Evolutionary conservation across 352 stramenopile species (phyloP), one percentile per base, ranked within the genome.

Genomic region (Globisporangium yorkense): DNA sequence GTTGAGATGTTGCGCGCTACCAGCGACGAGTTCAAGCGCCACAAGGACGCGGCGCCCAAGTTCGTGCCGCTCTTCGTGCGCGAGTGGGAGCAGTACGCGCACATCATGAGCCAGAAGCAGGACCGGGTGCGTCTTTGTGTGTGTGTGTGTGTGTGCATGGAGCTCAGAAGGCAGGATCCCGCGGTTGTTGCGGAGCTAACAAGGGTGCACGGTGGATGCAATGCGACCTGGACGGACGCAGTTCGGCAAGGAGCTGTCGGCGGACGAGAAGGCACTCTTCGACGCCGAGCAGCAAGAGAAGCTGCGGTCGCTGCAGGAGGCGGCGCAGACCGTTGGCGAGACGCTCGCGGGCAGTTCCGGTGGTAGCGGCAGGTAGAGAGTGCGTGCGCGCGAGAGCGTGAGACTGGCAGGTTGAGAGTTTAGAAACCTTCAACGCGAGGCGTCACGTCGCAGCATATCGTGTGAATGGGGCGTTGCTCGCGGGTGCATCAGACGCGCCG

Each of bases 21-120:
- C 59, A 86, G 75, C 41, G 85, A 94, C 62, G 85, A 94, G 56
- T 94, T 94, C 69, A 80, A 85, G 66, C 72, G 79, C 13, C 85
- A 94, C 71, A 93, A 93, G 74, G 71, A 73, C 51, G 83, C 81
- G 6, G 73, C 77, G 51, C 52, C 71, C 49, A 87, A 92, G 63
- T 94, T 91, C 54, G 79, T 94, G 49, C 68, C 74, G 64, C 71
- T 77, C 27, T 94, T 94, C 50, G 49, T 93, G 61, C 66, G 61
- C 33, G 85, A 94, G 62, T 94, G 85, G 85, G 66, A 87, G 54
- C 61, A 88, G 62, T 94, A 94, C 61, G 78, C 70, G 43, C 54
- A 56, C 31, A 61, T 75, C 58, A 75, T 94, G 66, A 54, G 31
- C 12, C 59, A 74, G 31, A 80, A 87, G 64, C 50, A 79, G 39